Evolutionary conservation across 345 rosid species (phyloP).

Genomic region (Ceriops tagal): DNA sequence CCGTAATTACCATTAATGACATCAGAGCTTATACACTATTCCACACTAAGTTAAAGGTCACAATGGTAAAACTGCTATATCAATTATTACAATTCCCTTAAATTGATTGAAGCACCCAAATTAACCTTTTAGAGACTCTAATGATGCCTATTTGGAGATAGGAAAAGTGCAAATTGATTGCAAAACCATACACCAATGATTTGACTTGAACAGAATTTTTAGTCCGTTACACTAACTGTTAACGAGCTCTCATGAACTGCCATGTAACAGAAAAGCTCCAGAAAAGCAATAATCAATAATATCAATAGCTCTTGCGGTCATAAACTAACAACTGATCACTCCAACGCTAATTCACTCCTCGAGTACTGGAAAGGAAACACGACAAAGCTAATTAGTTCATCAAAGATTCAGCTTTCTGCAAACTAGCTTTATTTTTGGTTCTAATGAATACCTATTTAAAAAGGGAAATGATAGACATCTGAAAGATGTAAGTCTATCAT

Average conservation of each 20-base stretch:
- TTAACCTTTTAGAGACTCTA: neutral
- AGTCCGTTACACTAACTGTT: neutral
- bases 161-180: neutral
- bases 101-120: neutral
- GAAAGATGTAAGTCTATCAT: neutral
- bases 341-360: conserved; percentile 7
- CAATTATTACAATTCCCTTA: neutral
- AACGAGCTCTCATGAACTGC: neutral
- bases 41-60: conserved; percentile 1
- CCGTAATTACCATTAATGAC: neutral
- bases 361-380: neutral
- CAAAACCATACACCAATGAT: neutral
- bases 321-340: neutral
- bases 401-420: neutral
- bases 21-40: neutral
- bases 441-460: neutral
- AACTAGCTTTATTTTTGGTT: neutral
- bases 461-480: neutral
- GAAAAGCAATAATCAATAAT: neutral
- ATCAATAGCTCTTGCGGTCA: conserved; percentile 6
- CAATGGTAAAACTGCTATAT: neutral
- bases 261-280: neutral
- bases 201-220: neutral
- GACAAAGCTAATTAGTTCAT: neutral
- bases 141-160: neutral